Evolutionary conservation across 2,329 filamentous ascomycete genomes (phyloP).

Genomic region (Pyrenochaeta sp.): DNA sequence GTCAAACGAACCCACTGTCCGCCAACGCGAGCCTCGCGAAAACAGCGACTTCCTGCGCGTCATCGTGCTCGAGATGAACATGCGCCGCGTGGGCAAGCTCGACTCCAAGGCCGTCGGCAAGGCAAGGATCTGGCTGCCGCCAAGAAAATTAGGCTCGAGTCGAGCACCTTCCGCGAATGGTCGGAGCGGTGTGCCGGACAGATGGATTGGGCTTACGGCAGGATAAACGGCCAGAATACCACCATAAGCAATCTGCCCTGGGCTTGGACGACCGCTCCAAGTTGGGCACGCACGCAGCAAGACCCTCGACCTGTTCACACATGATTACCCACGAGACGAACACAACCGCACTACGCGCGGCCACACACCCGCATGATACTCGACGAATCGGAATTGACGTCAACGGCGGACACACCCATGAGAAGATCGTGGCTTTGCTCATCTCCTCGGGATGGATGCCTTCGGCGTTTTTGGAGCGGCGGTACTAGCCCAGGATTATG

Average conservation of each 20-base stretch:
- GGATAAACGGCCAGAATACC: conserved; percentile 13
- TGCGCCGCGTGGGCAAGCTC: conserved; percentile 70
- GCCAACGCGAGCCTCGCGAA: conserved; percentile 69
- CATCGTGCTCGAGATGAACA: conserved; percentile 73
- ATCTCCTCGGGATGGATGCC: conserved; percentile 28
- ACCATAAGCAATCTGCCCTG: conserved; percentile 13
- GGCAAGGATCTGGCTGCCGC: conserved; percentile 69
- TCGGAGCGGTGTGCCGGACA: conserved; percentile 41
- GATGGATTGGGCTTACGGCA: conserved; percentile 45
- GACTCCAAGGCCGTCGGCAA: conserved; percentile 63
- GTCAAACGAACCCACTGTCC: conserved; percentile 54
- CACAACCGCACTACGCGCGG: background rate
- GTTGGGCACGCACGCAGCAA: conserved; percentile 31
- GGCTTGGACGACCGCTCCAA: background rate
- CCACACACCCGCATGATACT: conserved; percentile 1
- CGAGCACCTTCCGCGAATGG: conserved; percentile 34
- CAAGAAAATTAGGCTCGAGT: conserved; percentile 53
- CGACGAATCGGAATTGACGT: conserved; percentile 11
- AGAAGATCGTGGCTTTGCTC: conserved; percentile 20
- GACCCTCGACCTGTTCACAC: conserved; percentile 10
- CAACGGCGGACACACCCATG: conserved; percentile 14
- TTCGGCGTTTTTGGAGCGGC: conserved; percentile 12
- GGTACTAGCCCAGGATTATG: conserved; percentile 5
- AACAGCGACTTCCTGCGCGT: conserved; percentile 71
- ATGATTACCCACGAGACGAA: conserved; percentile 4